Percentiles rank a stretch among this genome's conserved stretches.
phyloP scores from a whole-genome alignment of 2,329 filamentous ascomycete genomes.

The Xylariaceae sp. region DNA sequence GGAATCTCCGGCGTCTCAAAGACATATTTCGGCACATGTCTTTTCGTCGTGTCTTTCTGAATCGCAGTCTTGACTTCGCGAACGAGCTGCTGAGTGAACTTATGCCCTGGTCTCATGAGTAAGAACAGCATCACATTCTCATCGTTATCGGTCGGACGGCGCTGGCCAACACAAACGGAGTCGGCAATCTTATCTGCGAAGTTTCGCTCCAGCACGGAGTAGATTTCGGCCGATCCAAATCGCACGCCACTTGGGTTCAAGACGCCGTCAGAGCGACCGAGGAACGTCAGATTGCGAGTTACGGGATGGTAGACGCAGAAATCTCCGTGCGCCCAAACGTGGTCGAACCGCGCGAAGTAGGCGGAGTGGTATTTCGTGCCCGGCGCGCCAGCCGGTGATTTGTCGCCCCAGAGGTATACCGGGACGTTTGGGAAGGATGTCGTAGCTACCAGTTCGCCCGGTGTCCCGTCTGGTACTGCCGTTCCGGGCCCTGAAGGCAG shows the following conservation, averaged over 20 bases:
- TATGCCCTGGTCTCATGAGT: conserved; percentile 52
- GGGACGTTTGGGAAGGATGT: conserved; percentile 73
- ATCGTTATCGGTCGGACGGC: conserved; percentile 54
- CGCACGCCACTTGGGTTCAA: conserved; percentile 75
- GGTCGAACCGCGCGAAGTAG: conserved; percentile 59
- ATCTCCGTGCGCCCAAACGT: conserved; percentile 80
- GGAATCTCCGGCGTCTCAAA: conserved; percentile 81
- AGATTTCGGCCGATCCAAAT: conserved; percentile 78
- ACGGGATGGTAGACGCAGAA: conserved; percentile 68
- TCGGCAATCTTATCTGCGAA: conserved; percentile 64
- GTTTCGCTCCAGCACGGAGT: conserved; percentile 64
- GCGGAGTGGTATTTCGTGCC: conserved; percentile 56
- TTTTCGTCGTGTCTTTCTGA: conserved; percentile 59
- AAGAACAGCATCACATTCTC: conserved; percentile 55
- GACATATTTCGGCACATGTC: conserved; percentile 74
- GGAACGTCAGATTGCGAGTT: conserved; percentile 62
- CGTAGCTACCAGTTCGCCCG: conserved; percentile 72
- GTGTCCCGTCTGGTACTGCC: conserved; percentile 52
- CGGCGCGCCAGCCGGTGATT: conserved; percentile 35
- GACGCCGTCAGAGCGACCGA: conserved; percentile 73
- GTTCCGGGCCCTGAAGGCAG: conserved; percentile 42
- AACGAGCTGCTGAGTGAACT: conserved; percentile 53
- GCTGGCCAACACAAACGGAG: conserved; percentile 75
- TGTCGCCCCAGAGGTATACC: conserved; percentile 60
- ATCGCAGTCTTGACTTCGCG: conserved; percentile 61